Evolutionary conservation across 371 early-diverging fungal species (phyloP).

Genomic region (Coemansia sp.): DNA sequence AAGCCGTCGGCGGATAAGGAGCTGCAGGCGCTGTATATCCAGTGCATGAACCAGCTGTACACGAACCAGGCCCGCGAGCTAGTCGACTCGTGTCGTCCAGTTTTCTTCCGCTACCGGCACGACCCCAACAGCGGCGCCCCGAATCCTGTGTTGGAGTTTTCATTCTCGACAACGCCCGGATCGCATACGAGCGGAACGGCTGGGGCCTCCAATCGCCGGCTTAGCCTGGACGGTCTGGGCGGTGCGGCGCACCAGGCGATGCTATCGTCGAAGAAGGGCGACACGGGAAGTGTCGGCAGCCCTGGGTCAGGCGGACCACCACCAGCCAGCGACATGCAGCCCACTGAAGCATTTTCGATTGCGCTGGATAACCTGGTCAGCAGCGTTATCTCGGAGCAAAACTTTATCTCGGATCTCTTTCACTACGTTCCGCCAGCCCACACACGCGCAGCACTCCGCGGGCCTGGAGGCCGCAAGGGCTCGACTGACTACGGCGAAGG

Average conservation of each 20-base stretch:
- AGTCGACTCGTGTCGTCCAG: conserved; percentile 54
- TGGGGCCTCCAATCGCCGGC: conserved; percentile 20
- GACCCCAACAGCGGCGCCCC: conserved; percentile 24
- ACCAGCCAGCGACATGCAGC: conserved; percentile 51
- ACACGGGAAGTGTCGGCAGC: conserved; percentile 1
- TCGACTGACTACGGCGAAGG: conserved; percentile 2
- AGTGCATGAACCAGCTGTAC: conserved; percentile 61
- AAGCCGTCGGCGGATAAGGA: conserved; percentile 85
- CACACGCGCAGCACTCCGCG: conserved; percentile 31
- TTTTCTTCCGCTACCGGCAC: conserved; percentile 40
- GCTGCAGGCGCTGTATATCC: conserved; percentile 65
- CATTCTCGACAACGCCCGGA: conserved; percentile 32
- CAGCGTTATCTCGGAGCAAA: conserved; percentile 69
- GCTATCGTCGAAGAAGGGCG: conserved; percentile 29
- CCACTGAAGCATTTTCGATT: conserved; percentile 52
- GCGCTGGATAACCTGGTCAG: conserved; percentile 58
- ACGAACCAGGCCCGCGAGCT: conserved; percentile 64
- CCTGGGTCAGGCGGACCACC: conserved; percentile 1
- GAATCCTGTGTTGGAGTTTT: conserved; percentile 29
- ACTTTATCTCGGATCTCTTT: conserved; percentile 80
- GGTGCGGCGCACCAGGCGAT: conserved; percentile 42
- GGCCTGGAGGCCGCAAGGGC: not conserved
- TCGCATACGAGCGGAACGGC: conserved; percentile 3
- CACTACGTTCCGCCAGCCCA: conserved; percentile 52
- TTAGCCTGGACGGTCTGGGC: conserved; percentile 44